phyloP scores from a whole-genome alignment of 192 early-diverging fungal species.

The Physocladia obscura region DNA sequence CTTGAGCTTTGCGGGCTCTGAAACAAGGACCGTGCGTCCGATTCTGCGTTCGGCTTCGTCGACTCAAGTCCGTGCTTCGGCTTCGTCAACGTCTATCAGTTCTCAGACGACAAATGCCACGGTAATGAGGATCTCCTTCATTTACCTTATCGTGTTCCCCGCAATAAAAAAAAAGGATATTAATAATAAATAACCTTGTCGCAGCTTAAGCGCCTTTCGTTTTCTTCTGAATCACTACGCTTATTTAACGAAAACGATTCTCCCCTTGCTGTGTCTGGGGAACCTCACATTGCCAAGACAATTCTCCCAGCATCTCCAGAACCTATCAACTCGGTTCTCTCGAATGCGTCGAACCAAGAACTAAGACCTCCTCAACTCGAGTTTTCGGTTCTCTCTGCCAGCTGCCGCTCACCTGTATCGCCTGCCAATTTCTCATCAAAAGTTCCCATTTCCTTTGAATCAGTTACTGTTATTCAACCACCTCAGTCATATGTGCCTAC shows the following conservation, averaged over 20 bases:
- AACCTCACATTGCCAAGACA: not conserved
- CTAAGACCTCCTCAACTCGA: not conserved
- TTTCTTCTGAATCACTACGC: not conserved
- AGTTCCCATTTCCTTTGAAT: not conserved
- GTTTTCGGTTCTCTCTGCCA: not conserved
- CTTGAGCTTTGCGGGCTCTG: too few species aligned
- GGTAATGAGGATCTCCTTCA: too few species aligned
- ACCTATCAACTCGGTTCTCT: too few species aligned
- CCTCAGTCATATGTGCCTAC: not conserved
- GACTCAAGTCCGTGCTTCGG: too few species aligned
- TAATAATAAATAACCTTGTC: too few species aligned
- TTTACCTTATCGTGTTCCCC: too few species aligned
- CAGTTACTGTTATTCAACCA: not conserved
- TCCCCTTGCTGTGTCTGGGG: not conserved
- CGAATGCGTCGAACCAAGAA: too few species aligned
- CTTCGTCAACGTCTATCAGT: too few species aligned
- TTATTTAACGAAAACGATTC: slow-evolving; percentile 10
- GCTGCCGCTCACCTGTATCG: not conserved
- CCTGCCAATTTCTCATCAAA: not conserved
- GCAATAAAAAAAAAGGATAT: too few species aligned
- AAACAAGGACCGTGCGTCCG: too few species aligned
- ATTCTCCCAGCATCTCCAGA: not conserved
- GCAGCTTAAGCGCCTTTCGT: slow-evolving; percentile 12
- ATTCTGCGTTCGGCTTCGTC: too few species aligned
- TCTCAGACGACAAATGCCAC: too few species aligned